These are phyloP conservation scores for Tilletia indica DNA, from an alignment of 1,284 basidiomycete genomes.

Conservation along the genomic window DNA sequence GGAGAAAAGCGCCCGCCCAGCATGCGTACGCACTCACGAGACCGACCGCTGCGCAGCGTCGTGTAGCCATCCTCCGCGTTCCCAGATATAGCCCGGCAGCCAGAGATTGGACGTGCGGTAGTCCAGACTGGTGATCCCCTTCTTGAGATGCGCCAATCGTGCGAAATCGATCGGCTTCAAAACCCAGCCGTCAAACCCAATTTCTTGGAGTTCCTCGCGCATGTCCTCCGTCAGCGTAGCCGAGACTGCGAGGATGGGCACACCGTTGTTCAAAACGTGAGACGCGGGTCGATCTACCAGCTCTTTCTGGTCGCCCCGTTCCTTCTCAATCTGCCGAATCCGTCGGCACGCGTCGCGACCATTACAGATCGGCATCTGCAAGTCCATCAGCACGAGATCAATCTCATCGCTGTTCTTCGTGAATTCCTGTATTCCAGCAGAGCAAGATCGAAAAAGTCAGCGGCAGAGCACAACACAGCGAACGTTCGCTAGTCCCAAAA, in stretches of 20 bases:
- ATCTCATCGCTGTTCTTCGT: constrained; percentile 65
- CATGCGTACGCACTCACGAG: background rate
- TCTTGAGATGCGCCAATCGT: constrained; percentile 38
- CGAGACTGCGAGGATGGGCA: constrained; percentile 80
- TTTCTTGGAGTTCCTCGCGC: constrained; percentile 63
- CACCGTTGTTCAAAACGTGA: constrained; percentile 66
- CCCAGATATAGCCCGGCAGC: constrained; percentile 43
- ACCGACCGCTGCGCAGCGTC: constrained; percentile 35
- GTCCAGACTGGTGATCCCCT: constrained; percentile 36
- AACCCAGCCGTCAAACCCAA: constrained; percentile 81
- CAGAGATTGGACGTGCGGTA: constrained; percentile 39
- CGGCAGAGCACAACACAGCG: background rate
- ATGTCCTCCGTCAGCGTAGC: constrained; percentile 71
- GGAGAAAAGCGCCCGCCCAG: too few species aligned
- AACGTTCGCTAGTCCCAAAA: too few species aligned
- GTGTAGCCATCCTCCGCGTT: constrained; percentile 49
- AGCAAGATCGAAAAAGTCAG: background rate
- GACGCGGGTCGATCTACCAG: constrained; percentile 38
- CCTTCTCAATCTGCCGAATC: constrained; percentile 58
- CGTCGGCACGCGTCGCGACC: constrained; percentile 71
- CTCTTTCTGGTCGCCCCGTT: constrained; percentile 20
- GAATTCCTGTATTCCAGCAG: constrained; percentile 56
- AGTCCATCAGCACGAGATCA: constrained; percentile 79
- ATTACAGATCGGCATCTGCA: constrained; percentile 81
- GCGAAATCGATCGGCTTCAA: constrained; percentile 78